Evolutionary conservation across 495 filamentous ascomycete species (phyloP).

Genomic region (Halenospora varia): DNA sequence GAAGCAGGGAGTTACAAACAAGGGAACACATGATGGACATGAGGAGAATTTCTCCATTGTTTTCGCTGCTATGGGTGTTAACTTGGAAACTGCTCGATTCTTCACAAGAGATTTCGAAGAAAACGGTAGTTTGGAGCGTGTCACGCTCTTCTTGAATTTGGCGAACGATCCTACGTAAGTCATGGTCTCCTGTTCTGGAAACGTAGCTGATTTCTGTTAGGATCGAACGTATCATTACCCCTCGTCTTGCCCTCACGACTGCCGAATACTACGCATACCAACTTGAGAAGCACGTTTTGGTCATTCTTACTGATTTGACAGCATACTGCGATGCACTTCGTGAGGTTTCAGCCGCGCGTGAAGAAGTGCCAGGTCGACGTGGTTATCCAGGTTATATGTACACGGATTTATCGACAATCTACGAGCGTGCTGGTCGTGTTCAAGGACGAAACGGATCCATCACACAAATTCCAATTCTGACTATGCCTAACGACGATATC

Average conservation of each 20-base stretch:
- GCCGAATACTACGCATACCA: conserved; percentile 99
- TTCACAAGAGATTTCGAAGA: conserved; percentile 99
- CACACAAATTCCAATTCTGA: conserved; percentile 97
- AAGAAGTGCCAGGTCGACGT: conserved; percentile 99
- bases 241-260: conserved; percentile 95
- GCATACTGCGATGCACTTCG: conserved; percentile 98
- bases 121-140: conserved; percentile 97
- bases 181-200: not conserved
- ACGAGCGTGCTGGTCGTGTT: conserved; percentile 98
- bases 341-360: conserved; percentile 94
- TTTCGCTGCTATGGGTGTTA: conserved; percentile 99
- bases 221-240: conserved; percentile 99
- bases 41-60: conserved; percentile 99
- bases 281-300: conserved; percentile 98
- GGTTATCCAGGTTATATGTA: conserved; percentile 99
- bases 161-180: conserved; percentile 96
- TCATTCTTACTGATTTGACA: conserved; percentile 96
- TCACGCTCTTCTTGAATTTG: conserved; percentile 96
- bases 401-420: conserved; percentile 99
- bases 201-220: conserved; percentile 40
- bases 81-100: conserved; percentile 97
- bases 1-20: conserved; percentile 69
- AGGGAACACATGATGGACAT: conserved; percentile 93
- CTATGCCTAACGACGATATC: conserved; percentile 99
- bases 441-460: conserved; percentile 97